Evolutionary conservation across 2,329 filamentous ascomycete species (phyloP).

Genomic region (Penicillium paneum): DNA sequence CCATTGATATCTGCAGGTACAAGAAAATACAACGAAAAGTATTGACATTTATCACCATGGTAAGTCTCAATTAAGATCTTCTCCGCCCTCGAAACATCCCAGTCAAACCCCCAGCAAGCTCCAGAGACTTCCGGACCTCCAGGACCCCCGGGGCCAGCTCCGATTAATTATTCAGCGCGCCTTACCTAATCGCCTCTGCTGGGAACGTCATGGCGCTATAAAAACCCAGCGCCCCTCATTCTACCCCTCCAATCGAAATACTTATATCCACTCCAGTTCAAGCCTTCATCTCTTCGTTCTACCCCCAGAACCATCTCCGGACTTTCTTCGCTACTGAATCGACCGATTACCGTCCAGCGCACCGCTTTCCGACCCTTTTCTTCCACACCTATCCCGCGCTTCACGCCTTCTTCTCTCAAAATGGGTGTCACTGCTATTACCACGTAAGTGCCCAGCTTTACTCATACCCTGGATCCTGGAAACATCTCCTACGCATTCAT

Average conservation of each 20-base stretch:
- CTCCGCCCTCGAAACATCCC: background rate
- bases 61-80: conserved; percentile 12
- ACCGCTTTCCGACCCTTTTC: conserved; percentile 14
- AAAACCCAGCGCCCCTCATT: conserved; percentile 25
- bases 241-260: conserved; percentile 11
- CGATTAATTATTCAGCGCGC: conserved; percentile 27
- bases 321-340: conserved; percentile 10
- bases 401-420: conserved; percentile 20
- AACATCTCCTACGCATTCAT: too few species aligned
- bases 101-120: background rate
- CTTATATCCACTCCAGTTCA: conserved; percentile 15
- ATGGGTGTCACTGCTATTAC: conserved; percentile 29
- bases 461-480: too few species aligned
- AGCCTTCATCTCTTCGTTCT: conserved; percentile 11
- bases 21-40: too few species aligned
- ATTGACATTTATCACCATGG: conserved; percentile 19
- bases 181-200: conserved; percentile 22
- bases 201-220: conserved; percentile 35
- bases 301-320: conserved; percentile 8
- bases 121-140: background rate
- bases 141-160: background rate
- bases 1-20: background rate
- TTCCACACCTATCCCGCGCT: conserved; percentile 18
- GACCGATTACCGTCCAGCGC: conserved; percentile 34
- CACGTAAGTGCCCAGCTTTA: conserved; percentile 19